Evolutionary conservation across 2,329 filamentous ascomycete genomes (phyloP).

Genomic region (Penicillium rolfsii): DNA sequence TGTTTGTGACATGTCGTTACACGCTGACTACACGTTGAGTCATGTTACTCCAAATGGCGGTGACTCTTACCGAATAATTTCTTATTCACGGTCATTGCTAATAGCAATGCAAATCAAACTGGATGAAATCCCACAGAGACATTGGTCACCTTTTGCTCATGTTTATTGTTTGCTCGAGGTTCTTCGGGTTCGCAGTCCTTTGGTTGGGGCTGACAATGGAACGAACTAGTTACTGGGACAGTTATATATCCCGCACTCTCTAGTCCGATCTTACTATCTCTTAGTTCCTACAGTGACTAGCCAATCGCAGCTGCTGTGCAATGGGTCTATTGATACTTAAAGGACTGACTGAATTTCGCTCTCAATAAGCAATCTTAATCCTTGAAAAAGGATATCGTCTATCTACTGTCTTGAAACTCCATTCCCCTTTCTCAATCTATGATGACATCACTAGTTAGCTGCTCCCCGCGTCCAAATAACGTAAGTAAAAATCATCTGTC

Average conservation of each 20-base stretch:
- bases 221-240: neutral
- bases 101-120: neutral
- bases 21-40: no score
- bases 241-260: no score
- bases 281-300: no score
- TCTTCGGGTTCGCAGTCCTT: neutral
- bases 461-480: conserved; percentile 30
- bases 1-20: neutral
- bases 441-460: conserved; percentile 10
- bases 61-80: neutral
- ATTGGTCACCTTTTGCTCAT: neutral
- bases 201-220: neutral
- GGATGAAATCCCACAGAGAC: neutral
- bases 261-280: no score
- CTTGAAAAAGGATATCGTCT: no score
- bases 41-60: neutral
- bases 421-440: neutral
- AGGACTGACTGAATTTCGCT: no score
- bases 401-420: neutral
- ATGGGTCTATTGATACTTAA: no score
- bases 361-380: no score
- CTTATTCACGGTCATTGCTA: neutral
- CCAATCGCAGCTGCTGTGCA: no score
- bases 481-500: conserved; percentile 35
- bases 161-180: neutral